phyloP scores from a whole-genome alignment of 768 basidiomycete genomes.

The Boletus rubescentipes region DNA sequence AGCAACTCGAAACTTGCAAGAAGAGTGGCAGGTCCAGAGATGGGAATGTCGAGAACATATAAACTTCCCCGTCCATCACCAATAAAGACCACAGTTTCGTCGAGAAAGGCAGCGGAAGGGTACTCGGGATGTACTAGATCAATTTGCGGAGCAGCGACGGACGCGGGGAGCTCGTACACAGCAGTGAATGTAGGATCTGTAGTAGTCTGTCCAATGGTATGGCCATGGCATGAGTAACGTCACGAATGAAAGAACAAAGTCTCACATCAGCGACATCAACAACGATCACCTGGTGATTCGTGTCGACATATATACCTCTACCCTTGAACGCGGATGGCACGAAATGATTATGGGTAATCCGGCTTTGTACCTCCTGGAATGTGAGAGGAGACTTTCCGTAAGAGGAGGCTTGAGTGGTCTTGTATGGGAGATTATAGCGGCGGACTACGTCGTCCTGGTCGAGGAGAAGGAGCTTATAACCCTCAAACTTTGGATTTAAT shows the following conservation, averaged over 20 bases:
- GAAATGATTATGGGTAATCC: conserved; percentile 85
- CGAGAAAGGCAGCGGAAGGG: conserved; percentile 64
- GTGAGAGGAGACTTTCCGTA: conserved; percentile 63
- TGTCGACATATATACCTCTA: conserved; percentile 67
- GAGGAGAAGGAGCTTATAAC: conserved; percentile 70
- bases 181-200: conserved; percentile 51
- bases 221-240: conserved; percentile 8
- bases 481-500: conserved; percentile 82
- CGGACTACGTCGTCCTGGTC: conserved; percentile 56
- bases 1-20: conserved; percentile 54
- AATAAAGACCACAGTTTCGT: conserved; percentile 48
- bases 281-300: conserved; percentile 56
- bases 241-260: conserved; percentile 1
- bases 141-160: conserved; percentile 43
- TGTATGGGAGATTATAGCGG: conserved; percentile 47
- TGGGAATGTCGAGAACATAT: conserved; percentile 53
- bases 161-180: conserved; percentile 59
- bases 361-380: conserved; percentile 80
- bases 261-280: conserved; percentile 62
- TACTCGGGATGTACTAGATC: conserved; percentile 62
- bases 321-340: conserved; percentile 44
- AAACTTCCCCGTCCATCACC: conserved; percentile 72
- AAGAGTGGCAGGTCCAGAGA: conserved; percentile 40
- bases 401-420: conserved; percentile 50
- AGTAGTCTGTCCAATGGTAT: conserved; percentile 46